A percentile compares a stretch with the other conserved stretches of the same genome.
These are phyloP conservation scores for Fraxinus sp. DNA, from an alignment of 305 asterid species.

Conservation along the genomic window DNA sequence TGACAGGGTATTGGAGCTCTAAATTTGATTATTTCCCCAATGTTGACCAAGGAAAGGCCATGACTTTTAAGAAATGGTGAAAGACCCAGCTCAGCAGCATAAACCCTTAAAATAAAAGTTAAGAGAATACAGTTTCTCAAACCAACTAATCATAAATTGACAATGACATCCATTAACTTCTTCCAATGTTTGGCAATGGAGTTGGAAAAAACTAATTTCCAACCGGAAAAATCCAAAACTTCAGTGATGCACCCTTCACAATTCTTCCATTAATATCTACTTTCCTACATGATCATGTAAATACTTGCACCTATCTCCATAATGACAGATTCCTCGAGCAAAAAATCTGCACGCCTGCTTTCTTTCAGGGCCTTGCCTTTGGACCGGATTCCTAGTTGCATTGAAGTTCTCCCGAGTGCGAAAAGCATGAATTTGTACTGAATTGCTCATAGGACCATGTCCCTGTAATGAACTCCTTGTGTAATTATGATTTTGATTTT, in stretches of 20 bases:
- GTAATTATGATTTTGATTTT: not conserved
- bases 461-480: conserved; percentile 11
- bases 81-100: not conserved
- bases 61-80: not conserved
- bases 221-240: not conserved
- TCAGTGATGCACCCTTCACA: conserved; percentile 11
- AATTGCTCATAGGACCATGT: conserved; percentile 5
- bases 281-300: conserved; percentile 37
- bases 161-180: not conserved
- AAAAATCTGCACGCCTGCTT: conserved; percentile 47
- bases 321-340: conserved; percentile 61
- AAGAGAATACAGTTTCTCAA: not conserved
- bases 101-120: not conserved
- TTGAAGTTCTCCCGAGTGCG: not conserved
- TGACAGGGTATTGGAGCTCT: not conserved
- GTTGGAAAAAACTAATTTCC: not conserved
- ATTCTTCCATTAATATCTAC: not conserved
- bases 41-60: not conserved
- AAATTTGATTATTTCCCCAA: not conserved
- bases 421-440: conserved; percentile 12
- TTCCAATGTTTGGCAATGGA: not conserved
- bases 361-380: conserved; percentile 25
- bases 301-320: conserved; percentile 63
- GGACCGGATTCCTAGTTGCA: conserved; percentile 22
- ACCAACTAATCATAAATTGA: not conserved